Conservation (phyloP, 2,329 filamentous ascomycete species). For the Colletotrichum viniferum region DNA sequence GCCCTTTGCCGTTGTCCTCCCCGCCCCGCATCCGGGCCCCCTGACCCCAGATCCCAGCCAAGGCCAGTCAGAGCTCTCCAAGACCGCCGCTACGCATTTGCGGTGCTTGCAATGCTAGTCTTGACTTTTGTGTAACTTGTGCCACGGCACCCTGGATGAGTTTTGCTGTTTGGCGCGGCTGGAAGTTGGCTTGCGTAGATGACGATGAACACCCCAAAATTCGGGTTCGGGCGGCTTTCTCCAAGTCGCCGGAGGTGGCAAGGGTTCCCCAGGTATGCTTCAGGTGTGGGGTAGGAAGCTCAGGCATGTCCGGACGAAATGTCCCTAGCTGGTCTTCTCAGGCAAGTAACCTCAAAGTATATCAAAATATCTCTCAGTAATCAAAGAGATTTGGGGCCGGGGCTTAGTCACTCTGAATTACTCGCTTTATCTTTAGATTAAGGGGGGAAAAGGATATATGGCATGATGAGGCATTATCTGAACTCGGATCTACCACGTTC, state of each 20-base stretch:
- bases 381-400: not conserved
- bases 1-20: not conserved
- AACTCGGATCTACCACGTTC: not conserved
- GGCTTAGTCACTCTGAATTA: not conserved
- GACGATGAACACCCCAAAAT: not conserved
- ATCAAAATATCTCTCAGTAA: not conserved
- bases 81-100: conserved; percentile 11
- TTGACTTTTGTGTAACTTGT: not conserved
- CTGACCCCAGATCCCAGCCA: not conserved
- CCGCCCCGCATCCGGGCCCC: not conserved
- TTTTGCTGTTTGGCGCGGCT: not conserved
- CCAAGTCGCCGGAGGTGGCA: not conserved
- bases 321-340: not conserved
- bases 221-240: not conserved
- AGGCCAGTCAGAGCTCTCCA: conserved; percentile 1
- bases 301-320: not conserved
- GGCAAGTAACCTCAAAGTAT: not conserved
- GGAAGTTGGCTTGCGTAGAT: not conserved
- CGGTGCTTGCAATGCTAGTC: not conserved
- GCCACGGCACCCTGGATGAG: not conserved
- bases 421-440: not conserved
- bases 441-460: not conserved
- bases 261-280: not conserved
- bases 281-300: not conserved
- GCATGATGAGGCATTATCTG: not conserved